phyloP scores from a whole-genome alignment of 305 asterid species.

The Fraxinus angustifolia region DNA sequence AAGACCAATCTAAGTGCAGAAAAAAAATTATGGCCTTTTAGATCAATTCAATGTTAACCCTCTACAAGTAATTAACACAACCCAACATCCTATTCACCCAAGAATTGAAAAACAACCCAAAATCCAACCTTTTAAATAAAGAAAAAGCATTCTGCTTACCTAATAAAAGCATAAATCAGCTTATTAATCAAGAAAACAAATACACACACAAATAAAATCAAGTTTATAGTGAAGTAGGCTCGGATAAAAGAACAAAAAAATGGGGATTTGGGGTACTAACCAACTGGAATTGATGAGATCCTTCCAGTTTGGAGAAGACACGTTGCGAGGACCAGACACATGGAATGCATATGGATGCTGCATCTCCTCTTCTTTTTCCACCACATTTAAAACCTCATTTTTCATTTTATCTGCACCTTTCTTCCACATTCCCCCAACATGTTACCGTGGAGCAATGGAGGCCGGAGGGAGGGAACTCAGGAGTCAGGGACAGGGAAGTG shows the following conservation, averaged over 20 bases:
- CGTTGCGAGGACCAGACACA: conserved; percentile 89
- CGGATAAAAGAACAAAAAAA: not conserved
- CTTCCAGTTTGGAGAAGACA: conserved; percentile 86
- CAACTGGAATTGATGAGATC: conserved; percentile 84
- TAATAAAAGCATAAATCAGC: not conserved
- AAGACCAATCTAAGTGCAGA: conserved; percentile 3
- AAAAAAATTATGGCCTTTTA: not conserved
- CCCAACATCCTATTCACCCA: not conserved
- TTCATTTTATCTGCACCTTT: conserved; percentile 38
- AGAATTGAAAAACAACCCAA: conserved; percentile 11
- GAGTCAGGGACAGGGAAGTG: too few relatives aligned
- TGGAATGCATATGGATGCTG: conserved; percentile 87
- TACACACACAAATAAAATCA: not conserved
- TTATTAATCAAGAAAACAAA: not conserved
- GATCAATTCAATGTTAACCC: conserved; percentile 1
- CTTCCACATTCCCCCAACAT: conserved; percentile 33
- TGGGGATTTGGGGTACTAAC: conserved; percentile 35
- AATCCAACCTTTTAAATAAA: conserved; percentile 1
- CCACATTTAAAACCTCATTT: conserved; percentile 34
- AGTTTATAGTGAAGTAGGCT: not conserved
- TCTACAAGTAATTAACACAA: not conserved
- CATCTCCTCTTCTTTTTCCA: conserved; percentile 20
- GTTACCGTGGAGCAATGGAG: too few relatives aligned
- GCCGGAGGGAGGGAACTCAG: too few relatives aligned
- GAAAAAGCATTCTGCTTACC: not conserved